phyloP scores from a whole-genome alignment of 306 rosid genomes.

The Trifolium dubium region DNA sequence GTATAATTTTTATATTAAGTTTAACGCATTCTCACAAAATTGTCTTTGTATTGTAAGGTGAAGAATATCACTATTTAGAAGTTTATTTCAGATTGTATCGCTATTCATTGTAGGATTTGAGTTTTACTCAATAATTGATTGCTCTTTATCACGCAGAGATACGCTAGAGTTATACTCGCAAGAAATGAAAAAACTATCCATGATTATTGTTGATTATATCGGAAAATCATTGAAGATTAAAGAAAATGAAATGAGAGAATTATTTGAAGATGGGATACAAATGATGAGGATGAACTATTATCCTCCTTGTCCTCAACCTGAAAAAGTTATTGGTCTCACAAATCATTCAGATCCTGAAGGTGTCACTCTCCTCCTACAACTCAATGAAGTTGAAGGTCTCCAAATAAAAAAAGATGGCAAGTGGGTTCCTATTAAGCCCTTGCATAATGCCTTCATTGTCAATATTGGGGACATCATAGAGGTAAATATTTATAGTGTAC shows the following conservation, averaged over 20 bases:
- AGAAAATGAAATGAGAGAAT: constrained; percentile 37
- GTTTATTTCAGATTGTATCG: too few species aligned
- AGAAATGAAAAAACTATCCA: constrained; percentile 27
- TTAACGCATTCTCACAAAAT: not conserved
- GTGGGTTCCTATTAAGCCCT: constrained; percentile 48
- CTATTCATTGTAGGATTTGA: too few species aligned
- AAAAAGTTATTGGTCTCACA: constrained; percentile 47
- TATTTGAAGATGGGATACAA: constrained; percentile 44
- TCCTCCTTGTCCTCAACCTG: constrained; percentile 55
- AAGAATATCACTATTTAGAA: too few species aligned
- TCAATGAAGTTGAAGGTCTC: constrained; percentile 50
- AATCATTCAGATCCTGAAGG: constrained; percentile 49
- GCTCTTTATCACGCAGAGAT: constrained; percentile 44
- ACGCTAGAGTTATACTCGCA: constrained; percentile 45
- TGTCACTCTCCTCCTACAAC: constrained; percentile 50
- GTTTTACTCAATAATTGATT: not conserved
- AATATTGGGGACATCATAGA: constrained; percentile 48
- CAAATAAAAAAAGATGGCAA: constrained; percentile 45
- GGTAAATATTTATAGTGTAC: constrained; percentile 20
- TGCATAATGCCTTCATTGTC: constrained; percentile 48
- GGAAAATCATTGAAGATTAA: constrained; percentile 38
- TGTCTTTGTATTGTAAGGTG: not conserved
- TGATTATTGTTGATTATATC: constrained; percentile 16
- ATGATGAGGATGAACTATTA: constrained; percentile 57
- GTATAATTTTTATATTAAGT: too few species aligned